Evolutionary conservation across 2,329 filamentous ascomycete species (phyloP).

Genomic region (Talaromyces pinophilus): DNA sequence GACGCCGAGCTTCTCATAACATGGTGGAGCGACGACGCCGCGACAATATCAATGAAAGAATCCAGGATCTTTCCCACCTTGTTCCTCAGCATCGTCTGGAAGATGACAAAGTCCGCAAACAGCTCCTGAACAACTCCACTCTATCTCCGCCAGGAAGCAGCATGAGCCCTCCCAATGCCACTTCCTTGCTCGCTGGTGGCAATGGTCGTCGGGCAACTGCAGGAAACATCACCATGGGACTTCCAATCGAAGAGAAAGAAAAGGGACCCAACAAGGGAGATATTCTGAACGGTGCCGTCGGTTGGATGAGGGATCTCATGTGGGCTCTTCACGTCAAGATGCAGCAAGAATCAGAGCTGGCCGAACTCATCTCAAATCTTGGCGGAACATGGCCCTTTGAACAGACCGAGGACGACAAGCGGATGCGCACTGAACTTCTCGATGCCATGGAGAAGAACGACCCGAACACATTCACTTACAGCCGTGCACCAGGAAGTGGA

Average conservation of each 20-base stretch:
- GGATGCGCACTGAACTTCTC: constrained; percentile 91
- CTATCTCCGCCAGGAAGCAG: constrained; percentile 77
- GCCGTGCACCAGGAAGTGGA: constrained; percentile 77
- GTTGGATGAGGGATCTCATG: constrained; percentile 97
- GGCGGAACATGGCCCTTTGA: constrained; percentile 78
- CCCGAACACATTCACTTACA: constrained; percentile 74
- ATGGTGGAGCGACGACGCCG: constrained; percentile 89
- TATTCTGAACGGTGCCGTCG: constrained; percentile 93
- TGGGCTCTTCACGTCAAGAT: constrained; percentile 91
- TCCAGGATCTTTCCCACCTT: constrained; percentile 91
- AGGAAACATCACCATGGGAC: constrained; percentile 85
- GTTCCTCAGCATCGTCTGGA: constrained; percentile 91
- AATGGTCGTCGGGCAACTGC: constrained; percentile 76
- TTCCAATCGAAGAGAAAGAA: constrained; percentile 95
- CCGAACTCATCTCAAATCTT: constrained; percentile 70
- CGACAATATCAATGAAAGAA: constrained; percentile 98
- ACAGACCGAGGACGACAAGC: constrained; percentile 84
- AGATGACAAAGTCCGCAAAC: constrained; percentile 94
- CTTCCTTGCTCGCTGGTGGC: constrained; percentile 82
- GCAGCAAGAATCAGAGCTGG: constrained; percentile 83
- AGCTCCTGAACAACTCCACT: constrained; percentile 87
- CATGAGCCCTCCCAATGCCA: constrained; percentile 60
- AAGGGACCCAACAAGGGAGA: constrained; percentile 99
- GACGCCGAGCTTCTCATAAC: constrained; percentile 92
- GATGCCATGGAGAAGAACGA: constrained; percentile 84